Evolutionary conservation across 441 rosid species (phyloP).

Genomic region (Theobroma grandiflorum): DNA sequence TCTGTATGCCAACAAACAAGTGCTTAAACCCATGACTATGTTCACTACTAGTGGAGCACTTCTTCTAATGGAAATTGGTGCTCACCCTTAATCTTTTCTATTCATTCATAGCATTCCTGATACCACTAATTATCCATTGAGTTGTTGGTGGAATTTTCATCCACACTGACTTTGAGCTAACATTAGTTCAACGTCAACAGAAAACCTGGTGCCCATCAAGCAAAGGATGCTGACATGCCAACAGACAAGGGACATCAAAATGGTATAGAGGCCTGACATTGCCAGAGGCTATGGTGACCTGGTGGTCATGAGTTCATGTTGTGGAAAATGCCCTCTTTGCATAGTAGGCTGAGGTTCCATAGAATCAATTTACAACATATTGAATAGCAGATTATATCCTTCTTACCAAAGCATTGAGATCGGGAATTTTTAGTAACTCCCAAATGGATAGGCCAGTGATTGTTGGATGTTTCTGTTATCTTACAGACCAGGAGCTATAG

Average conservation of each 20-base stretch:
- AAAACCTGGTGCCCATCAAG: not conserved
- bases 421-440: not conserved
- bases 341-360: not conserved
- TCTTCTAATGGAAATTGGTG: slow-evolving; percentile 17
- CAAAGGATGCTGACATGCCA: not conserved
- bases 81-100: not conserved
- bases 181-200: not conserved
- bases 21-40: slow-evolving; percentile 28
- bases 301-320: not conserved
- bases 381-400: not conserved
- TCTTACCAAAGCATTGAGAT: not conserved
- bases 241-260: not conserved
- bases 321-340: not conserved
- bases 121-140: not conserved
- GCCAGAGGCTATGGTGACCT: too few species aligned
- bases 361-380: not conserved
- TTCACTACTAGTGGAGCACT: slow-evolving; percentile 14
- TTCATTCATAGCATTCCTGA: not conserved
- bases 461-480: not conserved
- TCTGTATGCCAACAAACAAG: slow-evolving; percentile 22
- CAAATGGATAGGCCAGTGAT: not conserved
- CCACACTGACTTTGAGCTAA: slow-evolving; percentile 8
- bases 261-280: not conserved
- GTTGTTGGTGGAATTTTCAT: not conserved
- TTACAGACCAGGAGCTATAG: not conserved